Evolutionary conservation across 148 eudicot genomes (phyloP), one percentile per base, ranked within the genome.

Genomic region (Cornus suecica): DNA sequence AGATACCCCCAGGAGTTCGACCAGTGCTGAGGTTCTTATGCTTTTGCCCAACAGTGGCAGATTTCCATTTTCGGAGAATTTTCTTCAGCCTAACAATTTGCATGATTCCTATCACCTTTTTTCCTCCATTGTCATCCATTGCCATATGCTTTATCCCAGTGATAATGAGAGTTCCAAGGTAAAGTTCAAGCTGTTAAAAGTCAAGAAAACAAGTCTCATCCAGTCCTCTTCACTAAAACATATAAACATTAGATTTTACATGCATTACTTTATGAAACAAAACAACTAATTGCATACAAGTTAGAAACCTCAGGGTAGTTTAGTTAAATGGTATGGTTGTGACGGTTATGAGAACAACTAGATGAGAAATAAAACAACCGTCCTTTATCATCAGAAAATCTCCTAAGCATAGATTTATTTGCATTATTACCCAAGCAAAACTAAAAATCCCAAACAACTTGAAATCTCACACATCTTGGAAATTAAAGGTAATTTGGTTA

Each of bases 31-130:
- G 18, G 54, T 48, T 48, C 18, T 48, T 48, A 13, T 2, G 4
- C 77, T 71, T 74, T 87, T 24, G 89, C 34, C 74, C 82, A 27
- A 87, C 73, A 14, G 91, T 77, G 10, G 32, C 85, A 23, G 69
- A 71, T 66, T 90, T 91, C 97, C 94, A 92, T 76, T 77, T 92
- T 20, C 80, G 80, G 29, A 92, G 77, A 71, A 88, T 68, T 70
- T 83, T 91, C 75, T 87, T 90, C 37, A 92, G 83, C 76, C 83
- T 90, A 16, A 88, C 93, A 20, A 92, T 90, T 69, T 88, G 94
- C 73, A 89, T 62, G 65, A 92, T 90, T 58, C 97, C 92, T 16
- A 73, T 86, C 77, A 83, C 74, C 79, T 80, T 92, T 48, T 66
- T 74, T 68, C 78, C 81, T 62, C 78, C 85, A 23, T 80, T 80